Base-by-base conservation (phyloP, 352 stramenopile species). In the Pythium sp. region DNA sequence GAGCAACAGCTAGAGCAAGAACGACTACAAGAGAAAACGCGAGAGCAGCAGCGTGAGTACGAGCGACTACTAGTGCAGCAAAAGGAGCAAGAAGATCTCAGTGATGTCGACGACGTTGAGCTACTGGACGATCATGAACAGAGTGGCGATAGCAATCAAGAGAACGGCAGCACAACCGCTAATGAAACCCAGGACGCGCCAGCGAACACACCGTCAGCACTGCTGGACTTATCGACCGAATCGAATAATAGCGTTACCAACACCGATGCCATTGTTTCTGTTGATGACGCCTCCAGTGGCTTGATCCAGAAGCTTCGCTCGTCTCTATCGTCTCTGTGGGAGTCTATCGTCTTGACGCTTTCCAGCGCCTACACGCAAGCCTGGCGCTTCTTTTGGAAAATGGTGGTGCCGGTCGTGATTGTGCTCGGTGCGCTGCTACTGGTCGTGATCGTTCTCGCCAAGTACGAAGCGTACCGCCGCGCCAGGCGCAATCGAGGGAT, bases 371-470 rank as follows among this genome's bases (percentile, higher is more conserved):
- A 20, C n/a, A 20, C 32, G 1, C 18, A 46, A 22, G 0, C 32
- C 20, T 62, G 56, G 43, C 56, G 60, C 26, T n/a, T 46, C 36
- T 55, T 68, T 22, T 36, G 41, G 38, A 34, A 59, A 20, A 43
- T 60, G 36, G 18, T 68, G 3, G 54, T 68, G 5, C 63, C 63
- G 5, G 5, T 28, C 8, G 63, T 68, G 36, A 49, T 68, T 34
- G 63, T 62, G 26, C 5, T 68, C 7, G 63, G 63, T 20, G 63
- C 26, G 4, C 14, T 68, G 38, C 28, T 68, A 24, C 63, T 68
- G 4, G 26, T 34, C 2, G 8, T 49, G 9, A 61, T 68, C 54
- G 54, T 56, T 20, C 26, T 68, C 54, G 54, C 34, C 34, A 62
- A 56, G 63, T 46, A 34, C 63, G 22, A 62, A 18, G 26, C 32